A percentile compares a stretch with the other conserved stretches of the same genome.
Conservation (phyloP, 1,284 basidiomycete species). For the Malassezia yamatoensis region DNA sequence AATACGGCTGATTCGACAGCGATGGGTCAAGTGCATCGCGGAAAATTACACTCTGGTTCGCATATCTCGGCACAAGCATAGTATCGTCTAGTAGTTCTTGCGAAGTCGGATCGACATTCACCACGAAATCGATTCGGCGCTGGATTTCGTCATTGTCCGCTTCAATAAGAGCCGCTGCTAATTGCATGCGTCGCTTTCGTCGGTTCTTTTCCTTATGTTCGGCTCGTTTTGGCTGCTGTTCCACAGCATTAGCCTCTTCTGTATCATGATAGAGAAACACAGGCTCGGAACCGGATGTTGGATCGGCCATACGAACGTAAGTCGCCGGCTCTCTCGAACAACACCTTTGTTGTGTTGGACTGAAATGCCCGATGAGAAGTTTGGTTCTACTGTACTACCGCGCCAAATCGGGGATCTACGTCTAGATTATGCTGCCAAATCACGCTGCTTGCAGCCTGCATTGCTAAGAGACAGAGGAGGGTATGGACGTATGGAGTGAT, state of each 20-base stretch:
- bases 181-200: slow-evolving; percentile 19
- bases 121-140: slow-evolving; percentile 21
- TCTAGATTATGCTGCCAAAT: background rate
- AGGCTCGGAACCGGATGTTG: too few relatives aligned
- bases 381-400: background rate
- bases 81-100: background rate
- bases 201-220: background rate
- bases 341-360: too few relatives aligned
- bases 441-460: background rate
- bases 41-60: slow-evolving; percentile 11
- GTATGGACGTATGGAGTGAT: background rate
- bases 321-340: too few relatives aligned
- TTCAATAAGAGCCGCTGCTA: slow-evolving; percentile 44
- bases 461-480: background rate
- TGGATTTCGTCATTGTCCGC: slow-evolving; percentile 42
- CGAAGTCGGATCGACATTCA: background rate
- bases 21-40: background rate
- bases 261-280: background rate
- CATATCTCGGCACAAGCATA: background rate
- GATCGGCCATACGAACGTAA: too few relatives aligned
- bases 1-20: background rate
- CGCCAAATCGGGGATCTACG: background rate
- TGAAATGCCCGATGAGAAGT: background rate
- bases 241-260: background rate
- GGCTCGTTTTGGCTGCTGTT: background rate